phyloP scores from a whole-genome alignment of 768 basidiomycete genomes.

The Calocera cornea region DNA sequence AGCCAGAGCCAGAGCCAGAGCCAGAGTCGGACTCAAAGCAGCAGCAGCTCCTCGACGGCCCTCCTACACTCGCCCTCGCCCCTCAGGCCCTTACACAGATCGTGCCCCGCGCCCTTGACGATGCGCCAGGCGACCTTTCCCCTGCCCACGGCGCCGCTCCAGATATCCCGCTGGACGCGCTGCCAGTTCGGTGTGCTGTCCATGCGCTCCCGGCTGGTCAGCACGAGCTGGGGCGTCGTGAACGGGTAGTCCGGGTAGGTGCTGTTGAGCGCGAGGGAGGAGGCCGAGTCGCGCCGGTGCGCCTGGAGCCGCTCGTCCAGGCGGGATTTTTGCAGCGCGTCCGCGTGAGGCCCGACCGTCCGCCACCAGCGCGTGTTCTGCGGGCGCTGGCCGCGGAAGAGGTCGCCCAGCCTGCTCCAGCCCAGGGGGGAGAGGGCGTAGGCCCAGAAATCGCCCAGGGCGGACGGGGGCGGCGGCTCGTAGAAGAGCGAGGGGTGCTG shows the following conservation, averaged over 20 bases:
- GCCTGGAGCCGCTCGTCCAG: constrained; percentile 17
- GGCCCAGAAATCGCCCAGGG: constrained; percentile 19
- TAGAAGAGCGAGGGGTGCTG: constrained; percentile 23
- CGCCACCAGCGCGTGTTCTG: constrained; percentile 19
- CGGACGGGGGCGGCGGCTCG: constrained; percentile 17
- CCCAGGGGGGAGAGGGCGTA: constrained; percentile 22
- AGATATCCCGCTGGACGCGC: neutral
- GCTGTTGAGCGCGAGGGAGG: neutral
- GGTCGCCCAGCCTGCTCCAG: constrained; percentile 19
- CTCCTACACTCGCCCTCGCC: neutral
- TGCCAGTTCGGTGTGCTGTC: neutral
- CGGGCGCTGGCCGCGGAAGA: constrained; percentile 20
- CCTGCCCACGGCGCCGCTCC: neutral
- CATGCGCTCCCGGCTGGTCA: neutral
- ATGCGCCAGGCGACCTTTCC: neutral
- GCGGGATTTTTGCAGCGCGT: constrained; percentile 21
- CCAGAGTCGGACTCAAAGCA: neutral
- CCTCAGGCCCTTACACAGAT: constrained; percentile 1
- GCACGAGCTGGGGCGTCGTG: neutral
- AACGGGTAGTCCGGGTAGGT: neutral
- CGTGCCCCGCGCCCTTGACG: neutral
- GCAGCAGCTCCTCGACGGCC: neutral
- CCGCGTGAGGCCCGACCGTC: constrained; percentile 15
- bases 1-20: too few species aligned
- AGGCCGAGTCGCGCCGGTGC: neutral